A percentile compares a stretch with the other conserved stretches of the same genome.
Conservation (phyloP, 1,139 yeast genomes). For the Pichia sp. region DNA sequence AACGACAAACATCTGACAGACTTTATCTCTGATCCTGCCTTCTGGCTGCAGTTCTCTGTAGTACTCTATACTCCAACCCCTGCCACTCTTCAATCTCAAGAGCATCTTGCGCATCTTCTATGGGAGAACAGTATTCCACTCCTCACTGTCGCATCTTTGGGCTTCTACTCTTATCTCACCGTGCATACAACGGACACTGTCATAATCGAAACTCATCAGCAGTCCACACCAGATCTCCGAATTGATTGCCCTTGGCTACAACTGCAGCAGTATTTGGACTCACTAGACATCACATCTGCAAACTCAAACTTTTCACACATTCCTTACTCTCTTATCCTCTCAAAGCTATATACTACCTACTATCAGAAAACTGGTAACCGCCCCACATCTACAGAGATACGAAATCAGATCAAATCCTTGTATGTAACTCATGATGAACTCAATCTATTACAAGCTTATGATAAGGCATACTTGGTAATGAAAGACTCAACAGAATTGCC, state of each 20-base stretch:
- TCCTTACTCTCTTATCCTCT: constrained; percentile 64
- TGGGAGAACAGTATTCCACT: constrained; percentile 40
- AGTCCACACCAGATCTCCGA: constrained; percentile 52
- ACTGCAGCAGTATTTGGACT: constrained; percentile 44
- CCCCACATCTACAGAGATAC: constrained; percentile 49
- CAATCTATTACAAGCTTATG: constrained; percentile 68
- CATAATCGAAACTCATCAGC: constrained; percentile 69
- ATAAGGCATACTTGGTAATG: constrained; percentile 47
- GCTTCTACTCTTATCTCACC: constrained; percentile 63
- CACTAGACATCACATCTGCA: constrained; percentile 42
- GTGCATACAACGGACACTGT: constrained; percentile 47
- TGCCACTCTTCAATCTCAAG: too few relatives aligned
- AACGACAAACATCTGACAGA: too few relatives aligned
- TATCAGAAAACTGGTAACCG: constrained; percentile 25
- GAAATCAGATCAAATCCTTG: constrained; percentile 33
- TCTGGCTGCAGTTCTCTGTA: too few relatives aligned
- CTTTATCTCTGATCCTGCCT: too few relatives aligned
- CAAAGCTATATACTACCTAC: constrained; percentile 49
- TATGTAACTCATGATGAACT: constrained; percentile 37
- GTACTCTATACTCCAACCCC: too few relatives aligned
- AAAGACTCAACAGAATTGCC: constrained; percentile 26
- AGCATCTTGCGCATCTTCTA: constrained; percentile 33
- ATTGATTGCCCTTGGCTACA: constrained; percentile 74
- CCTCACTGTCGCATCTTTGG: constrained; percentile 45
- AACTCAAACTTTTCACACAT: constrained; percentile 51